Percentiles rank a stretch among this genome's conserved stretches.
Evolutionary conservation across 2,329 filamentous ascomycete species (phyloP).

Genomic region (Fusarium sterilihyphosum): DNA sequence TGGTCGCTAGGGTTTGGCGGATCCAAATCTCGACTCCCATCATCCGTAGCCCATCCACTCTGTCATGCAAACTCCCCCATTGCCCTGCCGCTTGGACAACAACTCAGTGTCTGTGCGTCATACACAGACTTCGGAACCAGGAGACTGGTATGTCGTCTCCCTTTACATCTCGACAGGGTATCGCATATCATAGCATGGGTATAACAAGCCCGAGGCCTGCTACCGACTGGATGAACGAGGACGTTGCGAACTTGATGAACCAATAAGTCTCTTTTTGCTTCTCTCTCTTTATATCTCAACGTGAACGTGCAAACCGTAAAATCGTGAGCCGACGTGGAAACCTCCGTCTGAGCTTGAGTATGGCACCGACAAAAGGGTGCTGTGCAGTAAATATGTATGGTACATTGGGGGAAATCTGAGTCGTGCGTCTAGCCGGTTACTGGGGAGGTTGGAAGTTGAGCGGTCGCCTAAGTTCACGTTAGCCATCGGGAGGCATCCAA

Average conservation of each 20-base stretch:
- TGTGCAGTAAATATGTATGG: constrained; percentile 43
- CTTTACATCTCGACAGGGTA: constrained; percentile 2
- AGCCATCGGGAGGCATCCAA: neutral
- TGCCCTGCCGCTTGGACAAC: constrained; percentile 11
- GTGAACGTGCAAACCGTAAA: constrained; percentile 41
- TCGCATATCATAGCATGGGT: neutral
- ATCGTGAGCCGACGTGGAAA: constrained; percentile 40
- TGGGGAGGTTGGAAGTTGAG: constrained; percentile 84
- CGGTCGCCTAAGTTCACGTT: constrained; percentile 68
- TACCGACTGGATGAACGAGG: constrained; percentile 33
- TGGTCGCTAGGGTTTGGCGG: constrained; percentile 9
- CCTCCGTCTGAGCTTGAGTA: constrained; percentile 26
- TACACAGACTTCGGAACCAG: constrained; percentile 13
- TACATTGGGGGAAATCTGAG: constrained; percentile 41
- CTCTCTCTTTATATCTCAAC: constrained; percentile 41
- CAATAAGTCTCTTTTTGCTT: constrained; percentile 42
- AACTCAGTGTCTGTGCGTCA: constrained; percentile 26
- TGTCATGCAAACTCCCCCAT: neutral
- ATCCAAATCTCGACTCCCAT: constrained; percentile 30
- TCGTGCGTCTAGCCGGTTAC: constrained; percentile 44
- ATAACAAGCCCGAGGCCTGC: constrained; percentile 7
- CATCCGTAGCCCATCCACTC: constrained; percentile 3
- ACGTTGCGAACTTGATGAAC: constrained; percentile 38
- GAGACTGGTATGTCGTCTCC: constrained; percentile 5
- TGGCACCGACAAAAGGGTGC: constrained; percentile 34